These are phyloP conservation scores for Nadsonia commutata DNA, from an alignment of 1,139 yeast species.

Conservation along the genomic window DNA sequence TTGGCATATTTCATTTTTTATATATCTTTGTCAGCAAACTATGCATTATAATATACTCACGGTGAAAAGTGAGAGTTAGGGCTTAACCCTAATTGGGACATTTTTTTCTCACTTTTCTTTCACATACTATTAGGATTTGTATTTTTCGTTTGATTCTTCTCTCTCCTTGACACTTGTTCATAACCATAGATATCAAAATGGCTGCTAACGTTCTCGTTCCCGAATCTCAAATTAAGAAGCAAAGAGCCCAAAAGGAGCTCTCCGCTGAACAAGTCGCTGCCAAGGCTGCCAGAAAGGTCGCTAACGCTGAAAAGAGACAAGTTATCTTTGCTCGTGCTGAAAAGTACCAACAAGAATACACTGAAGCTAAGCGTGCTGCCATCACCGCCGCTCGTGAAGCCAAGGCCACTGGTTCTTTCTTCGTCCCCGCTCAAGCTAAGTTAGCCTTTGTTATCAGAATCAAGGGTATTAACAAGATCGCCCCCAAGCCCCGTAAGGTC, in stretches of 20 bases:
- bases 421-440: constrained; percentile 95
- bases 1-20: no score
- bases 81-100: no score
- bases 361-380: constrained; percentile 87
- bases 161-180: no score
- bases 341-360: constrained; percentile 95
- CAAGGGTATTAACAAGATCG: constrained; percentile 99
- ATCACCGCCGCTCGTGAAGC: constrained; percentile 93
- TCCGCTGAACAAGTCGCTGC: constrained; percentile 30
- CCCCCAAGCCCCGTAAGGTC: constrained; percentile 99
- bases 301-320: constrained; percentile 89
- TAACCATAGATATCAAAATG: no score
- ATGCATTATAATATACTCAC: no score
- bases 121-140: no score
- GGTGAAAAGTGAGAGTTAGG: no score
- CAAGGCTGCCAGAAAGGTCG: constrained; percentile 66
- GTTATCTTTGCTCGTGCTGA: constrained; percentile 96
- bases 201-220: constrained; percentile 42
- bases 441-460: constrained; percentile 96
- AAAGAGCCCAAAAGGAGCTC: constrained; percentile 46
- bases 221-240: constrained; percentile 95
- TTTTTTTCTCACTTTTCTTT: no score
- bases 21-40: no score
- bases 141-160: no score
- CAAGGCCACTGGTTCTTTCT: constrained; percentile 67